Percentiles rank a stretch among this genome's conserved stretches.
These are phyloP conservation scores for Steccherinum ochraceum DNA, from an alignment of 768 basidiomycete species.

Conservation along the genomic window DNA sequence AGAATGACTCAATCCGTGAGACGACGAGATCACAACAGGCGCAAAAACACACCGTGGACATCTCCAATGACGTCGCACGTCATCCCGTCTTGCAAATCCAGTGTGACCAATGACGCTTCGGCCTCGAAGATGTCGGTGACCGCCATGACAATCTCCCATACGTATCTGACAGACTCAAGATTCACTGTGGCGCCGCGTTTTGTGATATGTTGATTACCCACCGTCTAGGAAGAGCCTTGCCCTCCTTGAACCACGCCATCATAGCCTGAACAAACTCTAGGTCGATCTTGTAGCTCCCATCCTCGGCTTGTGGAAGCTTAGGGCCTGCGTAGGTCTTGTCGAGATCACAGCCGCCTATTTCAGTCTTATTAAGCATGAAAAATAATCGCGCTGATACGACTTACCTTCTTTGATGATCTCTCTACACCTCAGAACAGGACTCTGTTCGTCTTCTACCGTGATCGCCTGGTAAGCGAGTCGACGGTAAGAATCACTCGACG, in stretches of 20 bases:
- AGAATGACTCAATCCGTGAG: constrained; percentile 2
- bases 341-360: constrained; percentile 68
- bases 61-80: constrained; percentile 95
- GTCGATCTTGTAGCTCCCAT: constrained; percentile 69
- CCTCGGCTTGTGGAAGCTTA: constrained; percentile 46
- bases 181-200: too few species aligned
- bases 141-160: constrained; percentile 93
- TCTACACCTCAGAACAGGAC: constrained; percentile 63
- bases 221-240: constrained; percentile 85
- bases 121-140: constrained; percentile 69
- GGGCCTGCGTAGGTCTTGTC: constrained; percentile 76
- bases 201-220: too few species aligned
- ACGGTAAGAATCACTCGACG: neutral
- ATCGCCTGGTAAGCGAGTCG: constrained; percentile 57
- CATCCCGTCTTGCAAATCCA: constrained; percentile 66
- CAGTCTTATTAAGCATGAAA: neutral
- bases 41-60: constrained; percentile 64
- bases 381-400: constrained; percentile 8
- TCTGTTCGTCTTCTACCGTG: constrained; percentile 84
- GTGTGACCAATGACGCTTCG: constrained; percentile 77
- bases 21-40: neutral
- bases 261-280: constrained; percentile 75
- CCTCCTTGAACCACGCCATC: constrained; percentile 90
- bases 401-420: constrained; percentile 77
- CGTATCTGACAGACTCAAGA: constrained; percentile 49